Evolutionary conservation across 371 early-diverging fungal species (phyloP), one percentile per base, ranked within the genome.

Genomic region (Quaeritorhiza haematococci): DNA sequence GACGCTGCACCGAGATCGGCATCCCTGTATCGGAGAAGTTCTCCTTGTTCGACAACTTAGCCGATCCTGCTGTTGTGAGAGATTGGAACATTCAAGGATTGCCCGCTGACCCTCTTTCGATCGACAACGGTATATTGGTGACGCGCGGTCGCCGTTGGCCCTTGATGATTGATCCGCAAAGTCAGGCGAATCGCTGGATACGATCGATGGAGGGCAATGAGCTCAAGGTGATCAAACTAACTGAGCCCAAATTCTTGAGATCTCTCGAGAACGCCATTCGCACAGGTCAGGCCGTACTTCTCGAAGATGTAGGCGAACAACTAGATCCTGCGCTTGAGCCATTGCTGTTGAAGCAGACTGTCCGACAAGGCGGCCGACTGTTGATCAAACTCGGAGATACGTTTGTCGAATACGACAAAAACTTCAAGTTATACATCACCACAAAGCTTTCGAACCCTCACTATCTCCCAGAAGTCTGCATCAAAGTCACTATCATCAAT

Each of bases 51-150:
- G 75, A 75, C 29, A 61, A 61, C 30, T 54, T 79, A 33, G 68
- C 67, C 5, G 77, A 79, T 45, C 76, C 73, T 3, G 77, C 76
- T 0, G 72, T 74, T 7, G 69, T 80, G n/a, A 53, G 81, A 21
- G 78, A 80, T 54, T 80, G 81, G 81, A 76, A 74, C 58, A 76
- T 80, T 56, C 73, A 78, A 50, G 81, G 81, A 0, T 62, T 80
- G 17, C 81, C 81, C 4, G 64, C 75, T 0, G 81, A 80, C 52
- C 62, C 64, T 10, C 67, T 80, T 3, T 80, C 81, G 8, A 72
- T 65, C 10, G 81, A 80, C 61, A 80, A 80, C 49, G 81, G 75
- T 15, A 71, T 80, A 38, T 55, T 80, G 15, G 78, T 78, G 3
- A 76, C 81, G 0, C 58, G 76, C 29, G 78, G 78, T 1, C 38